Conservation (phyloP, 108 stramenopile species). For the Pseudonitzschia multiseries region DNA sequence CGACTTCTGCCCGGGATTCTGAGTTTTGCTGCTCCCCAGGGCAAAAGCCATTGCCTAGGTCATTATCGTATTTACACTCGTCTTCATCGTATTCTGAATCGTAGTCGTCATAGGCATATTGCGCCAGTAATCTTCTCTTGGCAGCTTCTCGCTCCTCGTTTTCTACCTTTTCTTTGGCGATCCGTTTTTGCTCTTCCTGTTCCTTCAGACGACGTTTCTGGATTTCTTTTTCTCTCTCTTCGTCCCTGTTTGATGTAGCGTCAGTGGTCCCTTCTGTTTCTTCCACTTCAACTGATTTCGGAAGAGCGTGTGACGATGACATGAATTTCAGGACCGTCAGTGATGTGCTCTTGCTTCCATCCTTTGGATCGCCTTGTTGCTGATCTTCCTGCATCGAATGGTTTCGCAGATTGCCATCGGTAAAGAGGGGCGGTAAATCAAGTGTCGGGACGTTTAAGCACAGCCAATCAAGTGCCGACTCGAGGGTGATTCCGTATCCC, state of each 20-base stretch:
- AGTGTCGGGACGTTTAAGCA: constrained; percentile 51
- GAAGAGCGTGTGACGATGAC: not conserved
- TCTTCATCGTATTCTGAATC: constrained; percentile 3
- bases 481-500: constrained; percentile 51
- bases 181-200: not conserved
- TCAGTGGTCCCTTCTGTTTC: not conserved
- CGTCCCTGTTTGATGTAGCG: not conserved
- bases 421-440: constrained; percentile 61
- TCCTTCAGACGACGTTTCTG: not conserved
- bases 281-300: not conserved
- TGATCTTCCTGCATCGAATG: not conserved
- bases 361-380: not conserved
- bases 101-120: constrained; percentile 43
- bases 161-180: constrained; percentile 1
- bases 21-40: not conserved
- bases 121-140: constrained; percentile 50
- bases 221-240: constrained; percentile 12
- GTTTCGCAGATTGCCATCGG: constrained; percentile 40
- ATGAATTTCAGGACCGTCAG: constrained; percentile 16
- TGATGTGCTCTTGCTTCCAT: not conserved
- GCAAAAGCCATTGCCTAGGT: not conserved
- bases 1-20: not conserved
- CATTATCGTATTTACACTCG: constrained; percentile 11
- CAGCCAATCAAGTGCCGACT: constrained; percentile 66
- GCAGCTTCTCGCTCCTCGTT: constrained; percentile 3